Evolutionary conservation across 1,284 basidiomycete species (phyloP).

Genomic region (Moesziomyces globuligerus): DNA sequence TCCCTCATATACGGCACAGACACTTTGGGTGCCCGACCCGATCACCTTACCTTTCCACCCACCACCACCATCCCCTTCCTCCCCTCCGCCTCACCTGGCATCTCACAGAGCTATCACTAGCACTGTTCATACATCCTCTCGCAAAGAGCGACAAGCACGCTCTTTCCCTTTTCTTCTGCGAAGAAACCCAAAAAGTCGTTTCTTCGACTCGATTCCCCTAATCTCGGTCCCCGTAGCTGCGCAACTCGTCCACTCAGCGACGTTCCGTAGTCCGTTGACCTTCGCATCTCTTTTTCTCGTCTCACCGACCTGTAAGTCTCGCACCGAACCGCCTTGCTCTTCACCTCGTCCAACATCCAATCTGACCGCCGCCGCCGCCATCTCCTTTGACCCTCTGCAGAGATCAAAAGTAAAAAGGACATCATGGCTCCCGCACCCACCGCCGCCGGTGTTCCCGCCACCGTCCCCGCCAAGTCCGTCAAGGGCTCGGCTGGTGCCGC

Average conservation of each 20-base stretch:
- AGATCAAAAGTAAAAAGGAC: neutral
- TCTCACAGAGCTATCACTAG: constrained; percentile 43
- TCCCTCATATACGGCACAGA: constrained; percentile 5
- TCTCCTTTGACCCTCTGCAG: too few relatives aligned
- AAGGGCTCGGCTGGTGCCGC: constrained; percentile 65
- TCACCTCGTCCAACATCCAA: too few relatives aligned
- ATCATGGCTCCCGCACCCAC: constrained; percentile 57
- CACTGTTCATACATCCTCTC: constrained; percentile 28
- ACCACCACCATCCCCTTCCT: too few relatives aligned
- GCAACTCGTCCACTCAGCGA: constrained; percentile 22
- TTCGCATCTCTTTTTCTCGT: neutral
- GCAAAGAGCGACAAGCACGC: constrained; percentile 18
- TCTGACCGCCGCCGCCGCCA: too few relatives aligned
- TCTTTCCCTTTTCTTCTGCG: constrained; percentile 26
- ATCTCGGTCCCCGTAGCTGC: constrained; percentile 19
- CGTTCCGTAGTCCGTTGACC: constrained; percentile 19
- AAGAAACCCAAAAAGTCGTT: constrained; percentile 38
- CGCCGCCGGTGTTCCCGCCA: constrained; percentile 63
- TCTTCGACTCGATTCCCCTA: constrained; percentile 23
- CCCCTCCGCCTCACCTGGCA: constrained; percentile 25
- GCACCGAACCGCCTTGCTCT: neutral
- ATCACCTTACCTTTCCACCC: constrained; percentile 27
- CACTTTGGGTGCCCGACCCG: constrained; percentile 1
- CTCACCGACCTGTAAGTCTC: constrained; percentile 1
- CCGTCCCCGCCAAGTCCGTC: constrained; percentile 61